phyloP scores from a whole-genome alignment of 2,329 filamentous ascomycete genomes.

The Fusarium sp. region DNA sequence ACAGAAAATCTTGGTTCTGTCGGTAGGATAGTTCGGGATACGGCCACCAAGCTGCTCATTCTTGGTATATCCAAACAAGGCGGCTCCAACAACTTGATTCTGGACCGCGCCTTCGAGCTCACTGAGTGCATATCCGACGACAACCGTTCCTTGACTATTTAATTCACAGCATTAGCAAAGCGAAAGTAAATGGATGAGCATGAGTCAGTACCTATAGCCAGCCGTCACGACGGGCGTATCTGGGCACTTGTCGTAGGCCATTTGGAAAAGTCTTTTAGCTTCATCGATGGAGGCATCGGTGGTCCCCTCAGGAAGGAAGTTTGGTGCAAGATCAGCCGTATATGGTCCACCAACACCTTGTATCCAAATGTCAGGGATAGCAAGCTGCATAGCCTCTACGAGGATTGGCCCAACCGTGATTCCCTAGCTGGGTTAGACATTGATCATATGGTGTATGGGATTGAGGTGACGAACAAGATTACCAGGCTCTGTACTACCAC shows the following conservation, averaged over 20 bases:
- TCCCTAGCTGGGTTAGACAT: neutral
- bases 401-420: neutral
- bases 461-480: neutral
- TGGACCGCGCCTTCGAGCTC: neutral
- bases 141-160: neutral
- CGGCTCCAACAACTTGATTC: neutral
- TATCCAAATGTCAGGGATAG: neutral
- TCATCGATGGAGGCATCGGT: neutral
- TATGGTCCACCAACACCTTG: slow-evolving; percentile 6
- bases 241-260: slow-evolving; percentile 1
- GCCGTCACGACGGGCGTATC: neutral
- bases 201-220: neutral
- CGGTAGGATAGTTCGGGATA: neutral
- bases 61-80: neutral
- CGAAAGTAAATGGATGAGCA: accelerated
- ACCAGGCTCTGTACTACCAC: neutral
- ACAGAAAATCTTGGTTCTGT: neutral
- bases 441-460: accelerated
- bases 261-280: neutral
- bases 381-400: neutral
- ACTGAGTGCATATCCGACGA: neutral
- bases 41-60: neutral
- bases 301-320: neutral
- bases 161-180: neutral
- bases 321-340: neutral